Conservation (phyloP, 2,329 filamentous ascomycete species). For the Penicillium sp. region DNA sequence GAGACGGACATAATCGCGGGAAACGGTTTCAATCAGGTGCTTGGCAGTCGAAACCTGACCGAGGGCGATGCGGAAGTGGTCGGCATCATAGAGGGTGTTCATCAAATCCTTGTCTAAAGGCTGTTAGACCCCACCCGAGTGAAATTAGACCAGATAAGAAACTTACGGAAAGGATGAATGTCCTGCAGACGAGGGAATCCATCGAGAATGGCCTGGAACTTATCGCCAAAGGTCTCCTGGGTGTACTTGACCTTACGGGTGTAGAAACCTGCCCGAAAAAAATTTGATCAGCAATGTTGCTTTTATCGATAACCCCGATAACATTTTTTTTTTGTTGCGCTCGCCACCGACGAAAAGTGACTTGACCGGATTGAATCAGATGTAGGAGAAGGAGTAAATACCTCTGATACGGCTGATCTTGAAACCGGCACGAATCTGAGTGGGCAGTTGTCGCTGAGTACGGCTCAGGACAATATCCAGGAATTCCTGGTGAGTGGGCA, state of each 20-base stretch:
- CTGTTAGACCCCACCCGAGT: slow-evolving; percentile 17
- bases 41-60: slow-evolving; percentile 96
- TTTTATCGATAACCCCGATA: slow-evolving; percentile 27
- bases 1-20: slow-evolving; percentile 91
- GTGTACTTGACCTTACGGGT: slow-evolving; percentile 98
- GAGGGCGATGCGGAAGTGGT: slow-evolving; percentile 95
- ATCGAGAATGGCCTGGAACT: slow-evolving; percentile 85
- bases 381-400: slow-evolving; percentile 22
- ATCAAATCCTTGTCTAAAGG: slow-evolving; percentile 71
- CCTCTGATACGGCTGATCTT: slow-evolving; percentile 88
- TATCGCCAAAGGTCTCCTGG: slow-evolving; percentile 93
- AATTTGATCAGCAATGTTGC: slow-evolving; percentile 30
- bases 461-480: slow-evolving; percentile 94
- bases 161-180: slow-evolving; percentile 85
- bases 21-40: slow-evolving; percentile 93
- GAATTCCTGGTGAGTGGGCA: slow-evolving; percentile 92
- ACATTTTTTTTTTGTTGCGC: slow-evolving; percentile 13
- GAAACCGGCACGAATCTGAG: slow-evolving; percentile 93
- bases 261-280: slow-evolving; percentile 69
- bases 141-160: slow-evolving; percentile 12
- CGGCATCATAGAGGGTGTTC: slow-evolving; percentile 97
- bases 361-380: not conserved
- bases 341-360: not conserved
- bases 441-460: slow-evolving; percentile 89
- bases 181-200: slow-evolving; percentile 91